Percentiles rank a stretch among this genome's conserved stretches.
Conservation (phyloP, 1,284 basidiomycete genomes). For the Ceratobasidium sp. region DNA sequence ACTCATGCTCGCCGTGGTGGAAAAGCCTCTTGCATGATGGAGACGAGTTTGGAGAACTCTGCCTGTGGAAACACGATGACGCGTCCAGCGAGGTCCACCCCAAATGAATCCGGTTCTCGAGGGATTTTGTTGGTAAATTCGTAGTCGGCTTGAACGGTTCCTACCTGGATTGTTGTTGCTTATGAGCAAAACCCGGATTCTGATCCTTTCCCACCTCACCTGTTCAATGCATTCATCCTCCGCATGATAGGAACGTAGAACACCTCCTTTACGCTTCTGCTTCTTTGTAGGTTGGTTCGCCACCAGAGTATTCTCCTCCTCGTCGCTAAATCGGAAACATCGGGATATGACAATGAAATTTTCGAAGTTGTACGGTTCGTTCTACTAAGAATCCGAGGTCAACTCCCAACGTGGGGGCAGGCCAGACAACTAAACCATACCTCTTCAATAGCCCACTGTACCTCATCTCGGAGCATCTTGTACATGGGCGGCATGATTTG, state of each 20-base stretch:
- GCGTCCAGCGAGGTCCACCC: conserved; percentile 81
- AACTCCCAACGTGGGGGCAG: conserved; percentile 3
- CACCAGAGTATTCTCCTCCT: conserved; percentile 65
- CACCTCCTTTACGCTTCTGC: conserved; percentile 56
- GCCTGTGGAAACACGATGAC: conserved; percentile 71
- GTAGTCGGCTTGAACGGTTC: conserved; percentile 74
- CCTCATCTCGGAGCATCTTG: conserved; percentile 83
- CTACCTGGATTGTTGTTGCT: conserved; percentile 61
- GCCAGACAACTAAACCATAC: conserved; percentile 58
- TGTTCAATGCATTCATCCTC: conserved; percentile 83
- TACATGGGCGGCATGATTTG: conserved; percentile 92
- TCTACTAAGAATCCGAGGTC: conserved; percentile 59
- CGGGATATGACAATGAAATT: conserved; percentile 81
- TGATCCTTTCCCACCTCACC: conserved; percentile 60
- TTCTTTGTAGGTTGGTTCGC: conserved; percentile 59
- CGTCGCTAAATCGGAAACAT: conserved; percentile 73
- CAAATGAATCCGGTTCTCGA: conserved; percentile 79
- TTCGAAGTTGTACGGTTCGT: conserved; percentile 75
- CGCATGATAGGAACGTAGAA: conserved; percentile 74
- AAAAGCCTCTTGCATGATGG: conserved; percentile 33
- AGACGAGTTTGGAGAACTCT: conserved; percentile 45
- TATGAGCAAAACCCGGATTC: background rate
- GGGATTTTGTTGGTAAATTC: conserved; percentile 71
- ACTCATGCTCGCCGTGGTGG: conserved; percentile 28
- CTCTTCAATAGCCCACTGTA: conserved; percentile 75